phyloP scores from a whole-genome alignment of 2,329 filamentous ascomycete species.

The Ophiostoma quercus region DNA sequence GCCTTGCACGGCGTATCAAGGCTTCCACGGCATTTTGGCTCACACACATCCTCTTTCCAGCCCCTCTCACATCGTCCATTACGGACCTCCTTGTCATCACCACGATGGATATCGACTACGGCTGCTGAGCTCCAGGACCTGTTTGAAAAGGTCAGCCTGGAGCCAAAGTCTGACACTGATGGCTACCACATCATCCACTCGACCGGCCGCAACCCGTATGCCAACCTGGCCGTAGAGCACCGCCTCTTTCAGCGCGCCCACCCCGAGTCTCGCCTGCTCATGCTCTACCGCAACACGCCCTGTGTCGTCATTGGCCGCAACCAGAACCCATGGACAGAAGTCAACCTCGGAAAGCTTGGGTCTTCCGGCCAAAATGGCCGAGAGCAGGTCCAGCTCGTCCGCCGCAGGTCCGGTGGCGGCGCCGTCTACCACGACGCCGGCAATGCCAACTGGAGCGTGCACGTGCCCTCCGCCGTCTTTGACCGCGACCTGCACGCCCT shows the following conservation, averaged over 20 bases:
- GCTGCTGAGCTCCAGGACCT: conserved; percentile 17
- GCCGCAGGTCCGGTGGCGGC: conserved; percentile 81
- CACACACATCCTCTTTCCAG: not conserved
- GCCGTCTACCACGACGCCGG: conserved; percentile 90
- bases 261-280: conserved; percentile 67
- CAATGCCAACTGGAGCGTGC: conserved; percentile 93
- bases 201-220: conserved; percentile 64
- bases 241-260: conserved; percentile 72
- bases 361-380: conserved; percentile 1
- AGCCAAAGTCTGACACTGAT: not conserved
- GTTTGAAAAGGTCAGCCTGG: conserved; percentile 11
- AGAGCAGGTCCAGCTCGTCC: conserved; percentile 56
- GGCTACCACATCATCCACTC: conserved; percentile 65
- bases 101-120: conserved; percentile 15
- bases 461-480: conserved; percentile 70
- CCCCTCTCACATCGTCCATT: not conserved
- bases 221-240: conserved; percentile 94
- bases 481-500: conserved; percentile 81
- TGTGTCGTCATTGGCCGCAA: conserved; percentile 91
- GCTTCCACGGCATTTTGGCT: not conserved
- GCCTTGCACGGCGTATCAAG: not conserved
- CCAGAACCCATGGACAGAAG: conserved; percentile 95
- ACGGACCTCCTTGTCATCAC: not conserved
- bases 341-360: conserved; percentile 61
- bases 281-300: conserved; percentile 82